Conservation (phyloP, 2,329 filamentous ascomycete species). For the Curvularia hawaiiensis region DNA sequence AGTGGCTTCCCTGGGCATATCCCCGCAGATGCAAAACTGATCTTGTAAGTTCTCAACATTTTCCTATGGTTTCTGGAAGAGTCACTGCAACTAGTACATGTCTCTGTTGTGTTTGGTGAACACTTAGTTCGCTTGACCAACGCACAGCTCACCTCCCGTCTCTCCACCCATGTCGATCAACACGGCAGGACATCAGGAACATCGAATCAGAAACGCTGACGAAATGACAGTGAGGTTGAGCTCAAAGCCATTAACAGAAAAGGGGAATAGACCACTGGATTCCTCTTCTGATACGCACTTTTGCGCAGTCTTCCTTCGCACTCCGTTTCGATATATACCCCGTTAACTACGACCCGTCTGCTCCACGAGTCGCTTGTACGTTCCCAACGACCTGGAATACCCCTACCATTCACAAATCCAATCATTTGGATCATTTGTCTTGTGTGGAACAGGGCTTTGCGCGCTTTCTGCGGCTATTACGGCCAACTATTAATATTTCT, state of each 20-base stretch:
- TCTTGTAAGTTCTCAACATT: conserved; percentile 71
- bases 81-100: conserved; percentile 2
- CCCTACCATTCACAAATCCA: background rate
- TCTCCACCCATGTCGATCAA: conserved; percentile 1
- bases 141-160: conserved; percentile 14
- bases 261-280: conserved; percentile 40
- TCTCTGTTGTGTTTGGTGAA: conserved; percentile 1
- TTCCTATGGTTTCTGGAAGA: conserved; percentile 1
- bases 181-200: background rate
- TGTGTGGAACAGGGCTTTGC: background rate
- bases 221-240: conserved; percentile 64
- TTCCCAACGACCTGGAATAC: conserved; percentile 1
- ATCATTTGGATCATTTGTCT: background rate
- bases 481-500: conserved; percentile 1
- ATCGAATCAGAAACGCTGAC: conserved; percentile 19
- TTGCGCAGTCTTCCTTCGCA: conserved; percentile 5
- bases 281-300: background rate
- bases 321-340: conserved; percentile 16
- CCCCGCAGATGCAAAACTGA: conserved; percentile 72
- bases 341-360: conserved; percentile 15
- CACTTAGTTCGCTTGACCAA: conserved; percentile 9
- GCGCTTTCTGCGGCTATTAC: conserved; percentile 9
- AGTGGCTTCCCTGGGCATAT: conserved; percentile 83
- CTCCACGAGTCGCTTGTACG: background rate
- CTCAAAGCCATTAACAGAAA: conserved; percentile 67